Evolutionary conservation across 2,329 filamentous ascomycete species (phyloP), one percentile per base, ranked within the genome.

Genomic region (Aureobasidium sp.): DNA sequence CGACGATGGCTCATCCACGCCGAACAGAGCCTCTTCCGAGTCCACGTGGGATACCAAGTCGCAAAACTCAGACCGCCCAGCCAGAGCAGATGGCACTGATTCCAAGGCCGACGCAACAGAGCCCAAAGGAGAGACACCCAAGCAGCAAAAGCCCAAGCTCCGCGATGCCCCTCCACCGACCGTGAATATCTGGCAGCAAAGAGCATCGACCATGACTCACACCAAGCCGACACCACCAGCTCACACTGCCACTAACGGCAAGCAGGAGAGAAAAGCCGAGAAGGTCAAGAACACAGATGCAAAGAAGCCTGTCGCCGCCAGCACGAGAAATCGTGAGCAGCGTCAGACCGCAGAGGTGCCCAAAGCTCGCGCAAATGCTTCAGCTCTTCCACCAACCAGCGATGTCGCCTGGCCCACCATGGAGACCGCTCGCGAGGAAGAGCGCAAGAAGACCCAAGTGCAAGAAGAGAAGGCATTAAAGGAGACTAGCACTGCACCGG

Each of bases 321-420:
- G 47, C 20, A 49, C 58, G 41, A 62, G 51, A 22, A 61, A 61
- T 49, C 48, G 49, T 25, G 42, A 48, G 8, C 48, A 62, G 29
- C 60, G 60, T 41, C 60, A 55, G 51, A 37, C 60, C 15, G 34
- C 37, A 31, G 60, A 53, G 41, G 41, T 14, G 1, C 47, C 60
- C 27, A 47, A 45, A 29, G 17, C 45, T 12, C 57, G 57, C n/a
- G 49, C 17, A 48, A 53, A 48, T 25, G 59, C n/a, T 31, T 41
- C 55, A 15, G 65, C 66, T 5, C 71, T 84, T 37, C 89, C 89
- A 29, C 82, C 89, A 2, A 87, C 84, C 63, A 92, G 97, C 73
- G 82, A 90, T 55, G 79, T 85, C 59, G 86, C 86, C 22, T 99
- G 94, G 94, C 94, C 94, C 17, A 97, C 93, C 2, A 91, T 91